These are phyloP conservation scores for Aspergillus glaucus DNA, from an alignment of 2,329 filamentous ascomycete species.

Conservation along the genomic window DNA sequence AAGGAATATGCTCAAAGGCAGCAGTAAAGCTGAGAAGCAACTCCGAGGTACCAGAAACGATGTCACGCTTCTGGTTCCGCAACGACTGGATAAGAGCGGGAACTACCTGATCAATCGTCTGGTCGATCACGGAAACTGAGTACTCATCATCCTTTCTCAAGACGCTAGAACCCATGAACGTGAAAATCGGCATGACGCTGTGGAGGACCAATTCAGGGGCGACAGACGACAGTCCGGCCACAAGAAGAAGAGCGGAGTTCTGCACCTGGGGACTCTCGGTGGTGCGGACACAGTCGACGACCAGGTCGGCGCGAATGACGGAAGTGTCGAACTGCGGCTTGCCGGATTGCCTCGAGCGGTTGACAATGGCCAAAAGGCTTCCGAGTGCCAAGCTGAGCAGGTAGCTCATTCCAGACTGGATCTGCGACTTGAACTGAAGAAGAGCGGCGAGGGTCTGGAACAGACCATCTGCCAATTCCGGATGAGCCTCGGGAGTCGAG, in stretches of 20 bases:
- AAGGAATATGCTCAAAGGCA: slow-evolving; percentile 91
- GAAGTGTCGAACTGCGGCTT: slow-evolving; percentile 63
- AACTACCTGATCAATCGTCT: slow-evolving; percentile 87
- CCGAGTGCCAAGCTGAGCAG: slow-evolving; percentile 78
- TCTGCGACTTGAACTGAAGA: slow-evolving; percentile 72
- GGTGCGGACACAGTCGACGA: slow-evolving; percentile 90
- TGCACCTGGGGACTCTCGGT: slow-evolving; percentile 90
- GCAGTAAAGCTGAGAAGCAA: slow-evolving; percentile 93
- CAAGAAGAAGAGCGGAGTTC: slow-evolving; percentile 79
- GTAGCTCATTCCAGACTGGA: slow-evolving; percentile 83
- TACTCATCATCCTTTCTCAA: slow-evolving; percentile 93
- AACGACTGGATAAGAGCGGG: slow-evolving; percentile 84
- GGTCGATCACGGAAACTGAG: slow-evolving; percentile 90
- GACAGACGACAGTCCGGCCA: slow-evolving; percentile 78
- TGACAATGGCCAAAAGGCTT: slow-evolving; percentile 76
- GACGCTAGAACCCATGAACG: slow-evolving; percentile 90
- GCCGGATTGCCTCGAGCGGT: slow-evolving; percentile 54
- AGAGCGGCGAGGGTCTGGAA: slow-evolving; percentile 84
- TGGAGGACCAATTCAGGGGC: slow-evolving; percentile 89
- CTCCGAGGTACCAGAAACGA: slow-evolving; percentile 75
- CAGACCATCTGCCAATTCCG: slow-evolving; percentile 68
- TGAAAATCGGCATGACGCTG: slow-evolving; percentile 98
- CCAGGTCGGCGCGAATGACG: slow-evolving; percentile 76
- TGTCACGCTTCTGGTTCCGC: slow-evolving; percentile 68
- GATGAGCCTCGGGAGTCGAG: slow-evolving; percentile 66